These are phyloP conservation scores for Cyberlindnera nakhonratchasimensis DNA, from an alignment of 805 yeast genomes.

Conservation along the genomic window DNA sequence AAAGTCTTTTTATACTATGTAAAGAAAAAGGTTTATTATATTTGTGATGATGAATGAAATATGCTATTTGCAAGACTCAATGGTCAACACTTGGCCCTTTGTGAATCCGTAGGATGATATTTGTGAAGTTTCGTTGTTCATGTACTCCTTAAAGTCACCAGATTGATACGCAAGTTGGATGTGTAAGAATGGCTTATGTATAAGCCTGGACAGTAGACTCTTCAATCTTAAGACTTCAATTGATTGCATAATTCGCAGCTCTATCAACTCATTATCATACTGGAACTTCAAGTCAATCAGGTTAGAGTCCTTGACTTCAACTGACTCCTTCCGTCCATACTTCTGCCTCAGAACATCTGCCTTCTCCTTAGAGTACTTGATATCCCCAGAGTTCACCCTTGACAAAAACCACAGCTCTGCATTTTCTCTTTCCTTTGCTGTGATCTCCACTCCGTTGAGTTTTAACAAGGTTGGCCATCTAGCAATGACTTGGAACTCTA, in stretches of 20 bases:
- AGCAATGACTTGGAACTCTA: conserved; percentile 40
- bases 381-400: conserved; percentile 35
- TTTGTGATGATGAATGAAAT: neutral
- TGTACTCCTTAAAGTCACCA: conserved; percentile 21
- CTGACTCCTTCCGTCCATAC: conserved; percentile 32
- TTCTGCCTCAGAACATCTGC: conserved; percentile 1
- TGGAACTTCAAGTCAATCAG: conserved; percentile 7
- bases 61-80: conserved; percentile 7
- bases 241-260: conserved; percentile 25
- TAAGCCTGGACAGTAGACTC: conserved; percentile 29
- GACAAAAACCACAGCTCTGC: conserved; percentile 68
- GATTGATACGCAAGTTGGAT: conserved; percentile 26
- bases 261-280: neutral
- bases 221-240: conserved; percentile 36
- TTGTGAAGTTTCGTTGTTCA: conserved; percentile 26
- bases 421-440: conserved; percentile 46
- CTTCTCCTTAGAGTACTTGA: conserved; percentile 23
- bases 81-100: conserved; percentile 15
- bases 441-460: conserved; percentile 58
- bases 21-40: too few species aligned
- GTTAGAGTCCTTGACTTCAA: neutral
- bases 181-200: conserved; percentile 24
- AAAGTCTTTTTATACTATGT: too few species aligned
- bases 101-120: conserved; percentile 24
- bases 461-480: conserved; percentile 36